Percentiles rank a stretch among this genome's conserved stretches.
Evolutionary conservation across 805 yeast genomes (phyloP).

Genomic region (Suhomyces sp.): DNA sequence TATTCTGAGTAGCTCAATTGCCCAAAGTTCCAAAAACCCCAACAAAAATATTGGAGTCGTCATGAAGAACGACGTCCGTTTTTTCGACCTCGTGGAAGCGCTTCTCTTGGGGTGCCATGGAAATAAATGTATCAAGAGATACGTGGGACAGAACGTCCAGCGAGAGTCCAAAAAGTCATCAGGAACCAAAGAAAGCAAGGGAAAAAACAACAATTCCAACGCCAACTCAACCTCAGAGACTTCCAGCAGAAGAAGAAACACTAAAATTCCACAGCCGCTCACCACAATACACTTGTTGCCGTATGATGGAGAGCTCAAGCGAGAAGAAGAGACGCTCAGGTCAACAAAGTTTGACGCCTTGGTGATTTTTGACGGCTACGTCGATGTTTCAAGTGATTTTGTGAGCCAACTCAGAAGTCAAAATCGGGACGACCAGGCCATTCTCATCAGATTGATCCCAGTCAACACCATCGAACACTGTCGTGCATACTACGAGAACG

Average conservation of each 20-base stretch:
- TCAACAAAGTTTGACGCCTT: slow-evolving; percentile 52
- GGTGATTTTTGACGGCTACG: slow-evolving; percentile 62
- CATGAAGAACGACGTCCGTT: slow-evolving; percentile 62
- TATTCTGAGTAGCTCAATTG: slow-evolving; percentile 18
- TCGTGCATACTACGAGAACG: slow-evolving; percentile 43
- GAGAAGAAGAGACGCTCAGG: slow-evolving; percentile 22
- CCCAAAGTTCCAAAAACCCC: slow-evolving; percentile 14
- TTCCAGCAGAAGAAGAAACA: neutral
- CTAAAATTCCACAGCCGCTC: neutral
- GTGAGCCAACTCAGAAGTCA: slow-evolving; percentile 26
- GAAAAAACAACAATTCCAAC: neutral
- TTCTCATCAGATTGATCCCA: slow-evolving; percentile 68
- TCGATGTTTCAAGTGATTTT: slow-evolving; percentile 40
- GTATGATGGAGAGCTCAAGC: slow-evolving; percentile 12
- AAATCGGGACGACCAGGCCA: slow-evolving; percentile 35
- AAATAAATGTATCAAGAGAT: slow-evolving; percentile 50
- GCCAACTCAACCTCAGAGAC: neutral
- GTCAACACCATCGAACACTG: slow-evolving; percentile 84
- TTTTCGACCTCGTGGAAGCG: slow-evolving; percentile 70
- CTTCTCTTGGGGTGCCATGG: slow-evolving; percentile 55
- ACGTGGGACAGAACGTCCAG: slow-evolving; percentile 59
- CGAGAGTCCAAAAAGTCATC: slow-evolving; percentile 37
- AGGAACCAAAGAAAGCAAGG: neutral
- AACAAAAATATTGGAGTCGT: slow-evolving; percentile 63
- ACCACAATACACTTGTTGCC: slow-evolving; percentile 15